Conservation (phyloP, 2,329 filamentous ascomycete species). For the Penicillium sp. region DNA sequence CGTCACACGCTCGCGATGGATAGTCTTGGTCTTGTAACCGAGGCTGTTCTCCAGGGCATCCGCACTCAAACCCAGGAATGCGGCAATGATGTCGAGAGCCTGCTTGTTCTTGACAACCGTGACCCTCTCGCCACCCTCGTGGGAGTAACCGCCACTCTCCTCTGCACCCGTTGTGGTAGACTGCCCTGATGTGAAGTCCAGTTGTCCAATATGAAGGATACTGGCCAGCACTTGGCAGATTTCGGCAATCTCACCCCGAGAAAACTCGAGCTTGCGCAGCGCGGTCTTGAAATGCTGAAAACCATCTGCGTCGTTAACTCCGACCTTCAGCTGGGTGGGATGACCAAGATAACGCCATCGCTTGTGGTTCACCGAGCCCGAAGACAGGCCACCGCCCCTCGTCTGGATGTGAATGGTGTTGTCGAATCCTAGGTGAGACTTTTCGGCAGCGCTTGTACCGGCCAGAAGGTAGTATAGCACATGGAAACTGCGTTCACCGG, state of each 20-base stretch:
- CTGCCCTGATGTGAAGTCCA: slow-evolving; percentile 82
- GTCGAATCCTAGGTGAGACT: slow-evolving; percentile 71
- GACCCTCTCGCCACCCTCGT: slow-evolving; percentile 81
- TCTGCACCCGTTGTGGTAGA: slow-evolving; percentile 75
- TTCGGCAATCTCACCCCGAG: slow-evolving; percentile 87
- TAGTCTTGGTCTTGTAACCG: slow-evolving; percentile 94
- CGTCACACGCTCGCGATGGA: slow-evolving; percentile 94
- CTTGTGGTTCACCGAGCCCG: slow-evolving; percentile 58
- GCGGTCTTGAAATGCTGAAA: slow-evolving; percentile 98
- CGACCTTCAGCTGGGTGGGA: slow-evolving; percentile 92
- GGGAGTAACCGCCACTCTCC: slow-evolving; percentile 93
- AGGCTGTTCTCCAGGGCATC: slow-evolving; percentile 80
- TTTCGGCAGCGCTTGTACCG: slow-evolving; percentile 86
- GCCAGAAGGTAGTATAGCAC: slow-evolving; percentile 91
- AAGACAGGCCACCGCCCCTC: slow-evolving; percentile 49
- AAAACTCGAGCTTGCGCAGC: slow-evolving; percentile 87
- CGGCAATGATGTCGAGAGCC: slow-evolving; percentile 75
- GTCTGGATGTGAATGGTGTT: slow-evolving; percentile 39
- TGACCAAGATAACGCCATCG: slow-evolving; percentile 96
- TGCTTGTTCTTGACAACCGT: slow-evolving; percentile 94
- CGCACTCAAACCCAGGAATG: slow-evolving; percentile 84
- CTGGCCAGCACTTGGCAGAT: slow-evolving; percentile 91
- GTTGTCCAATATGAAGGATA: slow-evolving; percentile 95
- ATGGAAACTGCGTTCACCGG: slow-evolving; percentile 94
- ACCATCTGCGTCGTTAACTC: slow-evolving; percentile 90